Conservation (phyloP, 306 rosid species). For the Cucurbita moschata region DNA sequence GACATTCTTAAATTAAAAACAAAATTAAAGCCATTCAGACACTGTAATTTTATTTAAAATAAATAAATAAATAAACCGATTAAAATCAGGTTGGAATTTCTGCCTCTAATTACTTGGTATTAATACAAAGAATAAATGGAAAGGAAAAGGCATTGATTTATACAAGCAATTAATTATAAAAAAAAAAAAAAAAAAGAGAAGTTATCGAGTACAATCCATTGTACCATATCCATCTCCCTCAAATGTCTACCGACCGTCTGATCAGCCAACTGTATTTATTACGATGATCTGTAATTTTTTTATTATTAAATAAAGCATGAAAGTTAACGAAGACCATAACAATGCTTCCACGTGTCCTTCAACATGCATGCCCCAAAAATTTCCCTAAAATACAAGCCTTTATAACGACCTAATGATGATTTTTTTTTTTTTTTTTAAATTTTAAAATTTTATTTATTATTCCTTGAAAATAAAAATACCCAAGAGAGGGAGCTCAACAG, state of each 20-base stretch:
- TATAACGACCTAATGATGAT: constrained; percentile 34
- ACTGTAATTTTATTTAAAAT: neutral
- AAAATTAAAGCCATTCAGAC: neutral
- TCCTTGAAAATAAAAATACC: neutral
- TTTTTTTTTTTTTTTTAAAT: neutral
- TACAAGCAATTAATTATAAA: neutral
- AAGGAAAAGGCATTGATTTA: neutral
- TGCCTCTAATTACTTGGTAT: neutral
- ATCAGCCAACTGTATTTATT: neutral
- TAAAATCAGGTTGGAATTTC: neutral
- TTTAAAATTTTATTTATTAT: neutral
- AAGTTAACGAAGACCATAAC: constrained; percentile 1
- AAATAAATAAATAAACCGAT: neutral
- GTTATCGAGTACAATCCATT: neutral
- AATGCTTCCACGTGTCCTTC: constrained; percentile 18
- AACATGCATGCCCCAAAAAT: neutral
- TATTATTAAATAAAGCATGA: neutral
- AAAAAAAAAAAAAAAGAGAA: neutral
- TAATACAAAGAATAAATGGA: neutral
- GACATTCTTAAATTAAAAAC: neutral
- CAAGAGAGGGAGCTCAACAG: constrained; percentile 25
- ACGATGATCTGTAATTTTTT: no score
- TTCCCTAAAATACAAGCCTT: constrained; percentile 14
- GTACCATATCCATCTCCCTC: neutral
- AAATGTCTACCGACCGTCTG: neutral